Base-by-base conservation (phyloP, 495 filamentous ascomycete genomes). In the Wilcoxina mikolae region DNA sequence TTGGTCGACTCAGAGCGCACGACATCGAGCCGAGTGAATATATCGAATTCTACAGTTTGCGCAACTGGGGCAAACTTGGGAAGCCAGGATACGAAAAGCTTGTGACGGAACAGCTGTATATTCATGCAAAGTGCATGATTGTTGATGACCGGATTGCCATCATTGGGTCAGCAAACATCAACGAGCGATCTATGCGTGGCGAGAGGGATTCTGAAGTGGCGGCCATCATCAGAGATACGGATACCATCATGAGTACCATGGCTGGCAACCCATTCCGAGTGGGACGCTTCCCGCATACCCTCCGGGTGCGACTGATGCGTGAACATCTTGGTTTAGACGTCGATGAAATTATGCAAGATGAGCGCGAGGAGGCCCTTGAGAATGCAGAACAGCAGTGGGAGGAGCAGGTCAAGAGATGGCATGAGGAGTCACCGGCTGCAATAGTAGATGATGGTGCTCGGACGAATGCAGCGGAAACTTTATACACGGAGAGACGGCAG, bases 81-180 rank as follows among this genome's bases (percentile, higher is more conserved):
- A 82, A 84, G 17, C 46, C 46, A 29, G 33, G 27, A 10, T 75
- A 81, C 38, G 80, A 87, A 55, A 77, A 79, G 48, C 68, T 99
- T 28, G 85, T 91, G 12, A 96, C 91, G 11, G 91, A 99, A 66
- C 91, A 96, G 69, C 76, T 99, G 2, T 99, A 99, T 60, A 96
- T 99, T 44, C 91, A 99, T 60, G 91, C 91, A 43, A 99, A 99
- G 65, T 87, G 82, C 60, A 95, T 96, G 78, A 76, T 99, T 54
- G 91, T 95, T 3, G 91, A 99, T 68, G 91, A 99, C 62, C 78
- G 89, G 28, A 79, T 88, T 59, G 90, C 82, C 22, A 82, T 99
- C 53, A 99, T 99, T 62, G 91, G 91, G 17, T 95, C 89, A 35
- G 93, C 91, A 25, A 99, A 99, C 65, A 99, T 99, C 72, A 99